Conservation (phyloP, 2,329 filamentous ascomycete species). For the Decorospora gaudefroyi region DNA sequence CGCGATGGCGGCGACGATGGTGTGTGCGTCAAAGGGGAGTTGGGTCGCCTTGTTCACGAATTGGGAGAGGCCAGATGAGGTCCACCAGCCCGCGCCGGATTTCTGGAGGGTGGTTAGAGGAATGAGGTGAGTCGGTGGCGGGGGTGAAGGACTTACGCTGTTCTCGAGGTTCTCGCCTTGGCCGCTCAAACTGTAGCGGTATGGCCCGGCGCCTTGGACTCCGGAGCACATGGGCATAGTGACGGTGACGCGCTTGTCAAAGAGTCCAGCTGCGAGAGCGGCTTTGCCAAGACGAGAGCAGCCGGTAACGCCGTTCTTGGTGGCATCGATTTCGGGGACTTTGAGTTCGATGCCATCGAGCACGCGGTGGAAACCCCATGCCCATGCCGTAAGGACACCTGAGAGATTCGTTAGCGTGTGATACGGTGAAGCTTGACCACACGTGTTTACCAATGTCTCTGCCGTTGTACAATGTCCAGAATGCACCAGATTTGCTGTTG, state of each 20-base stretch:
- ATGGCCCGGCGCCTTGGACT: constrained; percentile 45
- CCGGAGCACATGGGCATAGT: constrained; percentile 47
- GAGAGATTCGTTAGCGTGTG: neutral
- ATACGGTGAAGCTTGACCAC: no score
- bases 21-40: constrained; percentile 45
- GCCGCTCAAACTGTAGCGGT: constrained; percentile 52
- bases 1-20: constrained; percentile 44
- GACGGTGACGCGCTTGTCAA: constrained; percentile 44
- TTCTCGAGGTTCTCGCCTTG: constrained; percentile 51
- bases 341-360: constrained; percentile 43
- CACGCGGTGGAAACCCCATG: constrained; percentile 48
- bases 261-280: constrained; percentile 43
- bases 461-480: constrained; percentile 57
- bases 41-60: constrained; percentile 41
- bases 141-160: constrained; percentile 20
- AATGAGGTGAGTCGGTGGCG: neutral
- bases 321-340: constrained; percentile 47
- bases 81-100: constrained; percentile 46
- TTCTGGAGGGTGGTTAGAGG: constrained; percentile 26
- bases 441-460: constrained; percentile 52
- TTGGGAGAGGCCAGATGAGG: constrained; percentile 39
- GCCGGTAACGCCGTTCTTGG: constrained; percentile 43
- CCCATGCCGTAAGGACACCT: constrained; percentile 47
- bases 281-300: constrained; percentile 47
- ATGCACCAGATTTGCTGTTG: constrained; percentile 56